Evolutionary conservation across 176 grass and related monocot species (phyloP), one percentile per base, ranked within the genome.

Genomic region (Juncus effusus): DNA sequence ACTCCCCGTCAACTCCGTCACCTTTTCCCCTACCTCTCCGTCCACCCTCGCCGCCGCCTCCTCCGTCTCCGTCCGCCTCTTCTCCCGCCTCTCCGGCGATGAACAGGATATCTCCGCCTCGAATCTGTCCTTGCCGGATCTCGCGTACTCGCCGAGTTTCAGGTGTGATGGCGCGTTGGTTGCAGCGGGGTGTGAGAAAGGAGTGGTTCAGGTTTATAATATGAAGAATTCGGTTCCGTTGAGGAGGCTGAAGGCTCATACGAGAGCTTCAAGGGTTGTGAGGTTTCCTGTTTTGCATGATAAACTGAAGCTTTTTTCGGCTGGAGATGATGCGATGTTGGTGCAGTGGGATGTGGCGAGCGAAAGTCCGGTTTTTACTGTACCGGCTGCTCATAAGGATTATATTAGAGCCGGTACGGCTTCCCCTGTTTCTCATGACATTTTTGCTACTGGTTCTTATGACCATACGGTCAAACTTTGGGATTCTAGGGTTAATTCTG

Each of bases 301-400:
- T 67, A 95, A 95, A 78, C 75, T 84, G 42, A 80, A 86, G 49
- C 86, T 95, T 69, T 45, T 95, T 74, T 84, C 90, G 3, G 86
- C 77, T 10, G 94, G 94, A 3, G 78, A 99, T 51, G 94, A 99
- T 68, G 83, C 94, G 11, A 79, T 89, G 1, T 63, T 99, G 6
- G 42, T 77, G 49, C 86, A 93, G 67, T 99, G 94, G 94, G 94
- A 99, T 51, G 83, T 99, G 13, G 71, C 94, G n/a, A 84, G 83
- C 7, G 83, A 89, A 78, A 66, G 78, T 11, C 80, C 83, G 7
- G 40, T 90, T 2, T 52, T 99, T 42, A 59, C 85, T 55, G 63
- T 89, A 70, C 80, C 94, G 3, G 88, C 70, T 2, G 90, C 90
- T 3, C 94, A 97, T 71, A 79, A 80, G 1, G 94, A 97, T 69